Conservation (phyloP, 176 grass and related monocot genomes). For the Triticum turgidum region DNA sequence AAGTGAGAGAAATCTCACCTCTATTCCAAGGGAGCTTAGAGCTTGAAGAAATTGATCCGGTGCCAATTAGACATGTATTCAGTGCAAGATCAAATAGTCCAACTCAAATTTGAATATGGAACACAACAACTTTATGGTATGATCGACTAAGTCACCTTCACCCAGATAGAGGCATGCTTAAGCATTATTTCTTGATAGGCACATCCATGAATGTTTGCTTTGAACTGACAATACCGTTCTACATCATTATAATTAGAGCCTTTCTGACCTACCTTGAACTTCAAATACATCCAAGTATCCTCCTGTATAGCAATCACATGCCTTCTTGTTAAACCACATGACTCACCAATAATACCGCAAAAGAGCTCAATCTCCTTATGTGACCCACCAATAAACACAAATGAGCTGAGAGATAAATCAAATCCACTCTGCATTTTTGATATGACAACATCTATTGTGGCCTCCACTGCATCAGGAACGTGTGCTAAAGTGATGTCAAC, state of each 20-base stretch:
- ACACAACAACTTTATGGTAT: not conserved
- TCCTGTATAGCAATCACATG: not conserved
- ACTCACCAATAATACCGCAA: no score
- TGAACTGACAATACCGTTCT: not conserved
- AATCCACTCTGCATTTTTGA: no score
- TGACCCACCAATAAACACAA: no score
- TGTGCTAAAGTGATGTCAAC: no score
- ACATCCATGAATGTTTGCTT: not conserved
- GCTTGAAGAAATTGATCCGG: not conserved
- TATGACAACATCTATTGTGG: no score
- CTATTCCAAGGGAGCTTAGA: no score
- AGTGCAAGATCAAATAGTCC: not conserved
- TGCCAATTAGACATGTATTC: not conserved
- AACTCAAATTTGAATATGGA: not conserved
- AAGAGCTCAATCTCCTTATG: not conserved
- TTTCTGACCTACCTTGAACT: not conserved
- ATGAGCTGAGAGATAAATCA: no score
- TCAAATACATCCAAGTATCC: not conserved
- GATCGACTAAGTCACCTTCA: slow-evolving; percentile 19
- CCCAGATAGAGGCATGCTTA: not conserved
- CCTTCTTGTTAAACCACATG: not conserved
- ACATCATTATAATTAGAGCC: not conserved
- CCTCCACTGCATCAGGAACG: no score
- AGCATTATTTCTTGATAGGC: not conserved
- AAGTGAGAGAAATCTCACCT: no score